Evolutionary conservation across 108 stramenopile genomes (phyloP).

Genomic region (Cyclotella baltica): DNA sequence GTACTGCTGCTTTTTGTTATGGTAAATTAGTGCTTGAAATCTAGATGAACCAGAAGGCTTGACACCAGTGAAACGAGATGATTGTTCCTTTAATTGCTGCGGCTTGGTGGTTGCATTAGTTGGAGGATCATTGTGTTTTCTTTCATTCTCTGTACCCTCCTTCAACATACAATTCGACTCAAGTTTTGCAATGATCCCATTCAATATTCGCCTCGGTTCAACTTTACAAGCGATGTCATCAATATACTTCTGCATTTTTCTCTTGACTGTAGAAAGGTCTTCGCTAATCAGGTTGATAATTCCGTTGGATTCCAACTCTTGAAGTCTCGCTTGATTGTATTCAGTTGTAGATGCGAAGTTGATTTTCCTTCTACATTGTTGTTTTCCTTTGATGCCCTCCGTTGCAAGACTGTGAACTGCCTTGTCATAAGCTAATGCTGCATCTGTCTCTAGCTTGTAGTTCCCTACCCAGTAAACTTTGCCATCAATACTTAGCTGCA

Average conservation of each 20-base stretch:
- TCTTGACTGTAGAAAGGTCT: not conserved
- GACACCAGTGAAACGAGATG: not conserved
- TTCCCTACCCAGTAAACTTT: not conserved
- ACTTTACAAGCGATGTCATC: not conserved
- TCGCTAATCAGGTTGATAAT: not conserved
- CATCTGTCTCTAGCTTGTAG: slow-evolving; percentile 10
- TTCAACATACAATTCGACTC: not conserved
- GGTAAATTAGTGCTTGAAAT: not conserved
- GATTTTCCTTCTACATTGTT: not conserved
- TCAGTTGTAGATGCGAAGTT: not conserved
- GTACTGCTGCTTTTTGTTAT: not conserved
- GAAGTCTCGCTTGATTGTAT: not conserved
- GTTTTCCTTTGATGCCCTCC: not conserved
- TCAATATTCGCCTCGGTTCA: not conserved
- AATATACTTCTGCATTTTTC: not conserved
- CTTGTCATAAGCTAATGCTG: slow-evolving; percentile 10
- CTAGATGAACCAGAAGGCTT: not conserved
- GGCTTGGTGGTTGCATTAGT: too few species aligned
- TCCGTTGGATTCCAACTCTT: not conserved
- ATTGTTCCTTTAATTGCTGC: not conserved
- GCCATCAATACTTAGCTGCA: not conserved
- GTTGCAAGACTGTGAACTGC: not conserved
- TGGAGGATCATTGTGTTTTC: not conserved
- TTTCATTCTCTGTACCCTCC: not conserved
- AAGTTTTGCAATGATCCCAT: not conserved